A percentile compares a stretch with the other conserved stretches of the same genome.
phyloP scores from a whole-genome alignment of 257 asterid species.

The Solanum appendiculatum region DNA sequence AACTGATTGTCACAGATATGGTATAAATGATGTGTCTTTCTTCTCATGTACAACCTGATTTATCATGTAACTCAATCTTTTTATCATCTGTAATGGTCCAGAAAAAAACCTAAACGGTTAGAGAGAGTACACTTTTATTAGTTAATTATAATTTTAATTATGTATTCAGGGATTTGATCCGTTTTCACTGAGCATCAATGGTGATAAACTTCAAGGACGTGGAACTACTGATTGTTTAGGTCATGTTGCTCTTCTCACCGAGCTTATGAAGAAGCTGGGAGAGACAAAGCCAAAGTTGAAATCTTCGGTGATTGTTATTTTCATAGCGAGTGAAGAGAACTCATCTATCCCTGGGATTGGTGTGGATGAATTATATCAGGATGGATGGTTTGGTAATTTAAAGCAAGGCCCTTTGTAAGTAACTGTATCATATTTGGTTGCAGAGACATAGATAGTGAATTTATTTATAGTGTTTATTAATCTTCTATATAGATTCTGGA shows the following conservation, averaged over 20 bases:
- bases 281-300: constrained; percentile 65
- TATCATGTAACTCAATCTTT: no score
- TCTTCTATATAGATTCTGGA: constrained; percentile 64
- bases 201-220: constrained; percentile 87
- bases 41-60: no score
- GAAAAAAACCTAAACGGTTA: no score
- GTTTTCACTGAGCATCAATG: constrained; percentile 66
- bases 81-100: no score
- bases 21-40: background rate
- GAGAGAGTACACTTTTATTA: no score
- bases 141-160: no score
- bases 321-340: constrained; percentile 96
- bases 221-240: constrained; percentile 98
- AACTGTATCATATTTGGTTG: background rate
- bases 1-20: no score
- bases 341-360: constrained; percentile 95
- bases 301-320: constrained; percentile 87
- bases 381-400: constrained; percentile 63
- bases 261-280: constrained; percentile 70
- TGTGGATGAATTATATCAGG: constrained; percentile 77
- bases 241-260: constrained; percentile 91
- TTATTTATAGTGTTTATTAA: background rate
- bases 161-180: constrained; percentile 88
- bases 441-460: background rate
- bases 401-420: constrained; percentile 86